These are phyloP conservation scores for Schwanniomyces vanrijiae DNA, from an alignment of 805 yeast genomes.

Conservation along the genomic window DNA sequence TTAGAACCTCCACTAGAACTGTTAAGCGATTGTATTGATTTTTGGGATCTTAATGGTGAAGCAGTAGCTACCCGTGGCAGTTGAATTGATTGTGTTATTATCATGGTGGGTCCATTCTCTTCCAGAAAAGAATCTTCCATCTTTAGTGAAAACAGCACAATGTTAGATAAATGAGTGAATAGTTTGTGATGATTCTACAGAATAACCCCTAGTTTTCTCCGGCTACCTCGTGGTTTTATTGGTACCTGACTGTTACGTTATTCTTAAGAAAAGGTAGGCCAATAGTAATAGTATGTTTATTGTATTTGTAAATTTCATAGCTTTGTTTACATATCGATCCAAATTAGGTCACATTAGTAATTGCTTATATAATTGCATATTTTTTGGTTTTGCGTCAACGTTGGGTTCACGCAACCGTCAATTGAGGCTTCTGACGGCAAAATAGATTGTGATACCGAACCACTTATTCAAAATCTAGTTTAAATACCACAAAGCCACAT, in stretches of 20 bases:
- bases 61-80: slow-evolving; percentile 6
- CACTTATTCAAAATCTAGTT: no score
- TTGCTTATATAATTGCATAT: background rate
- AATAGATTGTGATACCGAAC: no score
- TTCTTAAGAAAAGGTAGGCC: background rate
- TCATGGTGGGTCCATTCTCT: slow-evolving; percentile 8
- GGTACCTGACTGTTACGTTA: background rate
- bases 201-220: background rate
- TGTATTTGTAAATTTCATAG: background rate
- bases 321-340: background rate
- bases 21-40: slow-evolving; percentile 13
- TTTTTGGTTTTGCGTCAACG: background rate
- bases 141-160: background rate
- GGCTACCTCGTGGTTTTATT: background rate
- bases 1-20: background rate
- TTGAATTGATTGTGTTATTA: slow-evolving; percentile 4
- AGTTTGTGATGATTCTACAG: background rate
- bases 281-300: background rate
- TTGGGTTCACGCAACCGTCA: background rate
- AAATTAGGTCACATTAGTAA: background rate
- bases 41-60: slow-evolving; percentile 10
- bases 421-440: background rate
- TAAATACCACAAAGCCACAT: no score
- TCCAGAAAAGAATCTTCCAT: slow-evolving; percentile 9
- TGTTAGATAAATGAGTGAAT: background rate